A percentile compares a stretch with the other conserved stretches of the same genome.
phyloP scores from a whole-genome alignment of 805 yeast species.

The Candida railenensis region DNA sequence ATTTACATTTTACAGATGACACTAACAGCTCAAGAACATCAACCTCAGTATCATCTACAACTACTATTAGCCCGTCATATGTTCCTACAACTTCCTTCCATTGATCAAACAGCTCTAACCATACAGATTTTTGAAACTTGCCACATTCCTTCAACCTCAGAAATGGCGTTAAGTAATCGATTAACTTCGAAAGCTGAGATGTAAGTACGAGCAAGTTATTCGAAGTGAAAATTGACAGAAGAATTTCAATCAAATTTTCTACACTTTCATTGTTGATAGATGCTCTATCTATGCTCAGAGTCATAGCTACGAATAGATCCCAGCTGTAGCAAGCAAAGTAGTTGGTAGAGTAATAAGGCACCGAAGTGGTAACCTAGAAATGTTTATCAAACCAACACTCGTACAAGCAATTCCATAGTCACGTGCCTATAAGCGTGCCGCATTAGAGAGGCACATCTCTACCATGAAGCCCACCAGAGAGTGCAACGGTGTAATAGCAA shows the following conservation, averaged over 20 bases:
- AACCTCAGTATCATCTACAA: slow-evolving; percentile 13
- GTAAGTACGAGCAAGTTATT: slow-evolving; percentile 44
- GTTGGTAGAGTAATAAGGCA: background rate
- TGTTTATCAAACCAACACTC: too few relatives aligned
- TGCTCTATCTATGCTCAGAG: background rate
- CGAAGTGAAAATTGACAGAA: slow-evolving; percentile 21
- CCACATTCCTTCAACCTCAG: slow-evolving; percentile 49
- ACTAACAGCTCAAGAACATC: slow-evolving; percentile 15
- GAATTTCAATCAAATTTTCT: slow-evolving; percentile 17
- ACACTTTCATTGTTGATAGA: slow-evolving; percentile 16
- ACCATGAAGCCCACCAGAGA: too few relatives aligned
- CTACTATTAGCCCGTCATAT: slow-evolving; percentile 18
- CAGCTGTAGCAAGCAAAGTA: background rate
- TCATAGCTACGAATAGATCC: background rate
- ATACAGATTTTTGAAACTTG: slow-evolving; percentile 47
- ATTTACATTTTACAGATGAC: slow-evolving; percentile 8
- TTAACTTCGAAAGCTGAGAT: slow-evolving; percentile 42
- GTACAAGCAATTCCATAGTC: too few relatives aligned
- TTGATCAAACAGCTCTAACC: slow-evolving; percentile 34
- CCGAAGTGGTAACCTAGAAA: background rate
- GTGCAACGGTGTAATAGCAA: too few relatives aligned
- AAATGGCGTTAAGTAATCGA: slow-evolving; percentile 58
- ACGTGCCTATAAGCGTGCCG: too few relatives aligned
- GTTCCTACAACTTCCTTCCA: slow-evolving; percentile 8
- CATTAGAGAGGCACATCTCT: too few relatives aligned